Evolutionary conservation across 2,329 filamentous ascomycete genomes (phyloP).

Genomic region (Colletotrichum karsti): DNA sequence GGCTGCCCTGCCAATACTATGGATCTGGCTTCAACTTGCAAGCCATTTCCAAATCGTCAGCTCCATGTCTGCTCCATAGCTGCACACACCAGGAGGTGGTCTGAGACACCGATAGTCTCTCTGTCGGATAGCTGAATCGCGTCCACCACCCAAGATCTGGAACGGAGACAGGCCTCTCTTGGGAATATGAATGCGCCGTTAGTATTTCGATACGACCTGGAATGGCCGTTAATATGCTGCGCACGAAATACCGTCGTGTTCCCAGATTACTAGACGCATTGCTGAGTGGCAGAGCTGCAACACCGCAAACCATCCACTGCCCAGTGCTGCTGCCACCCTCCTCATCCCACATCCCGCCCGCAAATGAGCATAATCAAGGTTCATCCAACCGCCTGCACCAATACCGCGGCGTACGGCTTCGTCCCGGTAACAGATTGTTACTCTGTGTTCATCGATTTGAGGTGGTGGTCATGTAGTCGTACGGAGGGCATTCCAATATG

Average conservation of each 20-base stretch:
- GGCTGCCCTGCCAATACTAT: background rate
- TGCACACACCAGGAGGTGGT: constrained; percentile 13
- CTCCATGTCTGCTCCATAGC: constrained; percentile 3
- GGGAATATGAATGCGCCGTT: background rate
- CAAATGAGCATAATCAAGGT: background rate
- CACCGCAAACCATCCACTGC: constrained; percentile 20
- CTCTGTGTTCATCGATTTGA: background rate
- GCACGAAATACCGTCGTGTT: background rate
- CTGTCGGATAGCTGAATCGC: constrained; percentile 6
- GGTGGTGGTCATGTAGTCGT: background rate
- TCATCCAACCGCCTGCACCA: background rate
- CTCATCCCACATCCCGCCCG: background rate
- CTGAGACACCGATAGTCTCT: constrained; percentile 19
- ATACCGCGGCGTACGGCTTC: background rate
- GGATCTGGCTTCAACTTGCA: background rate
- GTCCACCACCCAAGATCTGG: background rate
- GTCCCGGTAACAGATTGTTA: background rate
- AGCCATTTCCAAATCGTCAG: background rate
- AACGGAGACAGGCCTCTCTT: background rate
- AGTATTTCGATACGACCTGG: background rate
- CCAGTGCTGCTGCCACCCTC: constrained; percentile 36
- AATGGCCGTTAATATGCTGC: background rate
- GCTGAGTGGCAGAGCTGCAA: background rate
- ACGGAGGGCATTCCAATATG: background rate
- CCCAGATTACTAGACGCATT: background rate